Base-by-base conservation (phyloP, 1,284 basidiomycete species). In the Puccinia novopanici region DNA sequence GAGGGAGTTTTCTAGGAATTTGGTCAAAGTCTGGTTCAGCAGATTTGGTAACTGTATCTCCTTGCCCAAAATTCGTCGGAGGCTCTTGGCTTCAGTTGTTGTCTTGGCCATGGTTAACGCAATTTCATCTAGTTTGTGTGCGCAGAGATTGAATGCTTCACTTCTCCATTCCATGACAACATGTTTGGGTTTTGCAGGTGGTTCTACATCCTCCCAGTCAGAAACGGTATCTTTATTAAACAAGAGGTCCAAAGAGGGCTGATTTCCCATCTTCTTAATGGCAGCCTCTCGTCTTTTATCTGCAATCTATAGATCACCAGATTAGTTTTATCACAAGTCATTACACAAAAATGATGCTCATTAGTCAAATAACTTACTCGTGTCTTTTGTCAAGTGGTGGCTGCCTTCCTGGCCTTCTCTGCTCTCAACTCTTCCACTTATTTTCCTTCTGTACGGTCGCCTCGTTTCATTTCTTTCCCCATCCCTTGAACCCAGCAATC, bases 221-320 rank as follows among this genome's bases (percentile, higher is more conserved):
- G 55, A 57, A 8, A 57, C 24, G n/a, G 55, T 57, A 8, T 57
- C 55, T 24, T 57, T 57, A 6, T 3, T 57, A 5, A 57, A 57
- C 5, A 57, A 27, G 2, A 57, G n/a, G 6, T 22, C 55, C 15
- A 57, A 57, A 2, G 55, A 57, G 5, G 55, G 55, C 30, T 57
- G 55, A 24, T 57, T 57, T 9, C 55, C 55, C 55, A 57, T 57
- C 55, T 57, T 57, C n/a, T 57, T 57, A 3, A 57, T 27, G n/a
- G 55, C 55, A 27, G 24, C 55, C 8, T 24, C 55, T 27, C 55
- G 55, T 57, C 55, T 57, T 22, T 57, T 57, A 27, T 24, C 55
- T 30, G 55, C 55, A 57, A 57, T 57, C 55, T 57, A 27, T 5
- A 22, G 50, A 54, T 5, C 50, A 54, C 17, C 22, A n/a, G n/a